Conservation (phyloP, 73 alveolate species). For the Uronychia setigera region DNA sequence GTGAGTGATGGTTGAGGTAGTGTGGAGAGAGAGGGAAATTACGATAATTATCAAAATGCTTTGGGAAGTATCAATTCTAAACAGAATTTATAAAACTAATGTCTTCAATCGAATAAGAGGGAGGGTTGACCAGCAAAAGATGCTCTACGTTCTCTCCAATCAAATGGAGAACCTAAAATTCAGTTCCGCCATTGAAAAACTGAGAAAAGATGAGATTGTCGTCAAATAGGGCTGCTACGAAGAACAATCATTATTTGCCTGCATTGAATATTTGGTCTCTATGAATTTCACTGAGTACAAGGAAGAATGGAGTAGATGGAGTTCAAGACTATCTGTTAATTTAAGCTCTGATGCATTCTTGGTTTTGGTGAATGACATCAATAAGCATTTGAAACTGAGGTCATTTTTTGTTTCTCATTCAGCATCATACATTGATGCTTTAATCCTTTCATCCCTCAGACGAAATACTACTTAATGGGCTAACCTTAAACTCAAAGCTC, state of each 20-base stretch:
- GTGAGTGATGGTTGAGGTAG: no score
- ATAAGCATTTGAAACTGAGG: no score
- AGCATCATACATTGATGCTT: neutral
- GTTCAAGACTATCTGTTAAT: no score
- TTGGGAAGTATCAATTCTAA: conserved; percentile 70
- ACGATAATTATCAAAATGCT: conserved; percentile 65
- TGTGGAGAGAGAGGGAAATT: no score
- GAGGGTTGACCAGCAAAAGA: conserved; percentile 18
- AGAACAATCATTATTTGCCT: neutral
- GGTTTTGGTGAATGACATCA: no score
- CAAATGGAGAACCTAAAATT: neutral
- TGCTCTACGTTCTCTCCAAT: neutral
- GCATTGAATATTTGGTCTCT: neutral
- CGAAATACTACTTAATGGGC: neutral
- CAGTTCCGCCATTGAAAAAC: neutral
- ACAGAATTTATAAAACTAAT: conserved; percentile 70
- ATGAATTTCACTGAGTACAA: no score
- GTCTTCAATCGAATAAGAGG: conserved; percentile 38
- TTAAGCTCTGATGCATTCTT: no score
- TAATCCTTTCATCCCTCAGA: neutral
- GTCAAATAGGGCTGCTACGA: neutral
- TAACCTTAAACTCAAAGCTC: neutral
- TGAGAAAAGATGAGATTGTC: neutral
- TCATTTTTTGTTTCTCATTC: no score
- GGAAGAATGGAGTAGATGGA: no score